Evolutionary conservation across 176 grass and related monocot genomes (phyloP).

Genomic region (Rhynchospora pubera): DNA sequence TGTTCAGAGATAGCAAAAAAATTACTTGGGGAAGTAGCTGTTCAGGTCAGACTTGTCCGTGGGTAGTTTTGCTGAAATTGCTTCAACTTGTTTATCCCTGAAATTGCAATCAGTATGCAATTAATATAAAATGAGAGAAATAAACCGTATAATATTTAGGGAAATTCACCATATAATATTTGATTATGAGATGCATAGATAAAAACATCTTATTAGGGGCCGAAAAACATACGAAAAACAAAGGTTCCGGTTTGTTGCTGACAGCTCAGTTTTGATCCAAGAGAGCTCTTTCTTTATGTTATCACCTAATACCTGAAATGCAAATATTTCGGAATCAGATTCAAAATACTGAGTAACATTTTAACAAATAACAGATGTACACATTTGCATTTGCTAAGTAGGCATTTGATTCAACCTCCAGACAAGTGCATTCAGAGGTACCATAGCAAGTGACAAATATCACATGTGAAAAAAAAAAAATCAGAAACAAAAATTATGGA

Average conservation of each 20-base stretch:
- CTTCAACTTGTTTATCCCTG: slow-evolving; percentile 65
- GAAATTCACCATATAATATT: neutral
- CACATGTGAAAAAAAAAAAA: neutral
- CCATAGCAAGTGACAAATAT: neutral
- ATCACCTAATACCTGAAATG: slow-evolving; percentile 58
- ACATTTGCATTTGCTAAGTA: neutral
- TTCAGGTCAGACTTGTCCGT: slow-evolving; percentile 73
- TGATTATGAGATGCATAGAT: neutral
- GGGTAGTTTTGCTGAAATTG: slow-evolving; percentile 79
- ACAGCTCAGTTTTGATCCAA: slow-evolving; percentile 69
- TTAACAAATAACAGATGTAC: neutral
- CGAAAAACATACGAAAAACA: slow-evolving; percentile 54
- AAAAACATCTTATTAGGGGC: neutral
- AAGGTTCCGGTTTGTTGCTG: slow-evolving; percentile 49
- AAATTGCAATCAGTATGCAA: neutral
- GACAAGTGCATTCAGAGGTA: neutral
- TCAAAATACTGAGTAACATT: neutral
- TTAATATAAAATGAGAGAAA: neutral
- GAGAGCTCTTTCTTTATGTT: slow-evolving; percentile 87
- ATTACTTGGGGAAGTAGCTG: slow-evolving; percentile 77
- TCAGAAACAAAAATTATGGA: too few species aligned
- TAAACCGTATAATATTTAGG: neutral
- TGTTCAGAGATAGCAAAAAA: neutral
- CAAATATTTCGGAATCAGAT: neutral
- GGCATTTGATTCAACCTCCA: neutral